phyloP scores from a whole-genome alignment of 179 eudicot species.

The Monotropa hypopitys region DNA sequence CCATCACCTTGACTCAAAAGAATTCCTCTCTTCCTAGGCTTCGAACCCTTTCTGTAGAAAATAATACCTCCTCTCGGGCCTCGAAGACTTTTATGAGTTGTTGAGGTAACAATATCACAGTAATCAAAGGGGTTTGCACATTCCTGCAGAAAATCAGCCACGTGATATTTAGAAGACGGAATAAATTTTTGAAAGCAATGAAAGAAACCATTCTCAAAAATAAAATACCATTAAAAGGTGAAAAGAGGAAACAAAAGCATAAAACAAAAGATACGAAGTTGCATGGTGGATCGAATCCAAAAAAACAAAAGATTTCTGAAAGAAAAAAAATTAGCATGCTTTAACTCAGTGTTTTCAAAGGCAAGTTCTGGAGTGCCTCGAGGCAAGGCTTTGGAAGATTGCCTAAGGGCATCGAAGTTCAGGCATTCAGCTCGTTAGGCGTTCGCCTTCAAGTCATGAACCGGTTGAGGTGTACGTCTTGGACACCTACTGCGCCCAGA shows the following conservation, averaged over 20 bases:
- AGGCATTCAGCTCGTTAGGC: too few relatives aligned
- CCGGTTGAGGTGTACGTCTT: too few relatives aligned
- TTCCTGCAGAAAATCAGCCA: conserved; percentile 33
- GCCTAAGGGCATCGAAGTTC: too few relatives aligned
- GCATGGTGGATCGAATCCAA: not conserved
- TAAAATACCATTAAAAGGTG: not conserved
- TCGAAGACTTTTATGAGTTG: conserved; percentile 80
- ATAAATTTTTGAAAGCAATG: conserved; percentile 1
- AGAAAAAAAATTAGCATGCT: not conserved
- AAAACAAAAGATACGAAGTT: not conserved
- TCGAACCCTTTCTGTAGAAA: conserved; percentile 64
- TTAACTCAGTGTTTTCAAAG: too few relatives aligned
- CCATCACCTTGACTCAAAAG: conserved; percentile 53
- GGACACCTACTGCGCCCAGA: too few relatives aligned
- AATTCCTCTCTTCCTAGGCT: conserved; percentile 48
- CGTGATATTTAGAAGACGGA: not conserved
- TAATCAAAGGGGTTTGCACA: conserved; percentile 66
- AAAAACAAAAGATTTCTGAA: not conserved
- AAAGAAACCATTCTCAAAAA: not conserved
- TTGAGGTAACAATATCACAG: conserved; percentile 78
- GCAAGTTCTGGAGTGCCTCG: too few relatives aligned
- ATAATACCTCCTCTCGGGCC: conserved; percentile 92
- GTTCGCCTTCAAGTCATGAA: too few relatives aligned
- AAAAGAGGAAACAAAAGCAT: not conserved
- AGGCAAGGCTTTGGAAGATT: too few relatives aligned